A percentile compares a stretch with the other conserved stretches of the same genome.
phyloP scores from a whole-genome alignment of 1,284 basidiomycete species.

The Pseudozyma sp. region DNA sequence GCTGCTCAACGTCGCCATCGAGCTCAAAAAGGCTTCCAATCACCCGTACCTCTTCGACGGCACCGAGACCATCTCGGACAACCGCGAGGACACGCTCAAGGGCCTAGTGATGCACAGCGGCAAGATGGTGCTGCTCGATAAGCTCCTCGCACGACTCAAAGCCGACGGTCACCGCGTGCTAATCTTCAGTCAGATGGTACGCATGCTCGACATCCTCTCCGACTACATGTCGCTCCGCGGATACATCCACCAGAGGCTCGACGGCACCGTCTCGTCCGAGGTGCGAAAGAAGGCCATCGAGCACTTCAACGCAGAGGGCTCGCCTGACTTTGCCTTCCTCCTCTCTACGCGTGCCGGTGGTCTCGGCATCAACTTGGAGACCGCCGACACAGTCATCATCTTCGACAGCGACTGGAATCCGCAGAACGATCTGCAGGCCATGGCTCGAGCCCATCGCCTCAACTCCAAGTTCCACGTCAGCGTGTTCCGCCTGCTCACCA shows the following conservation, averaged over 20 bases:
- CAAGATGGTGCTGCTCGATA: slow-evolving; percentile 72
- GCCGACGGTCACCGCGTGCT: slow-evolving; percentile 71
- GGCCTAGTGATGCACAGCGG: slow-evolving; percentile 71
- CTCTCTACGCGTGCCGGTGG: slow-evolving; percentile 67
- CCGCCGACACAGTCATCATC: slow-evolving; percentile 98
- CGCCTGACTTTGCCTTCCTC: slow-evolving; percentile 74
- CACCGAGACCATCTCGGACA: slow-evolving; percentile 82
- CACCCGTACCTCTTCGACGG: slow-evolving; percentile 98
- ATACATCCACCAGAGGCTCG: slow-evolving; percentile 84
- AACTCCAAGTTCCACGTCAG: slow-evolving; percentile 89
- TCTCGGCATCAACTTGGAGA: slow-evolving; percentile 73
- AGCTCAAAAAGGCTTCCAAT: slow-evolving; percentile 73
- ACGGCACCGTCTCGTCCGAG: slow-evolving; percentile 80
- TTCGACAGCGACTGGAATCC: slow-evolving; percentile 92
- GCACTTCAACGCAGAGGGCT: slow-evolving; percentile 80
- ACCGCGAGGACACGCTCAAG: slow-evolving; percentile 77
- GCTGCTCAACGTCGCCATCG: slow-evolving; percentile 72
- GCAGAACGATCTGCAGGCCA: slow-evolving; percentile 97
- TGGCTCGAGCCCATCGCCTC: slow-evolving; percentile 83
- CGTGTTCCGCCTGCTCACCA: slow-evolving; percentile 96
- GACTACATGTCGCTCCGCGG: slow-evolving; percentile 93
- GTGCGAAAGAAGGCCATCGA: slow-evolving; percentile 86
- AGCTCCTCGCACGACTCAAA: slow-evolving; percentile 70
- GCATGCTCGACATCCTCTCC: slow-evolving; percentile 97
- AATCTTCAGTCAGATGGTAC: slow-evolving; percentile 92